Evolutionary conservation across 2,329 filamentous ascomycete genomes (phyloP).

Genomic region (Fusarium sp.): DNA sequence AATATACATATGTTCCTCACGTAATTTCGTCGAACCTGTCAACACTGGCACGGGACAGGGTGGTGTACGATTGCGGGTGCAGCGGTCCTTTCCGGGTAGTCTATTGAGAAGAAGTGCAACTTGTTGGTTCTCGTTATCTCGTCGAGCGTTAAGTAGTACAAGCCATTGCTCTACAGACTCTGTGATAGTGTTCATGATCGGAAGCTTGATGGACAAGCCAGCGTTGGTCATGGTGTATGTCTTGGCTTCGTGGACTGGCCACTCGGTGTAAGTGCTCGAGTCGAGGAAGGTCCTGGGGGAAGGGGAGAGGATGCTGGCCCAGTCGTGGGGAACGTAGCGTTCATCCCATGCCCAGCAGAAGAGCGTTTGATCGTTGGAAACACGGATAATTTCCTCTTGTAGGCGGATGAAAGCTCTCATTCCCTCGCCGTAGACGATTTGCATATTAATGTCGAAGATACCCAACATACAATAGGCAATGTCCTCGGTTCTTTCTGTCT

Average conservation of each 20-base stretch:
- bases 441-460: conserved; percentile 33
- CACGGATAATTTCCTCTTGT: conserved; percentile 28
- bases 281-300: conserved; percentile 21
- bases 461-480: conserved; percentile 30
- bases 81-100: conserved; percentile 20
- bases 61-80: conserved; percentile 17
- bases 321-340: conserved; percentile 19
- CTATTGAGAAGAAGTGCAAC: conserved; percentile 15
- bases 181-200: conserved; percentile 27
- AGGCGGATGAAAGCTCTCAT: conserved; percentile 20
- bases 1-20: conserved; percentile 24
- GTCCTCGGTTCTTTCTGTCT: conserved; percentile 17
- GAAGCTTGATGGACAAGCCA: conserved; percentile 14
- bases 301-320: conserved; percentile 19
- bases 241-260: conserved; percentile 27
- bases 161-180: conserved; percentile 30
- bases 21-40: conserved; percentile 8
- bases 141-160: conserved; percentile 19
- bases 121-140: conserved; percentile 25
- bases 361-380: conserved; percentile 22
- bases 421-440: conserved; percentile 26
- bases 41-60: conserved; percentile 3
- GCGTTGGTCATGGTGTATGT: conserved; percentile 28
- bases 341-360: conserved; percentile 32
- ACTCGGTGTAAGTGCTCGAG: conserved; percentile 22